Evolutionary conservation across 805 yeast genomes (phyloP).

Genomic region (Schizosaccharomyces lindneri): DNA sequence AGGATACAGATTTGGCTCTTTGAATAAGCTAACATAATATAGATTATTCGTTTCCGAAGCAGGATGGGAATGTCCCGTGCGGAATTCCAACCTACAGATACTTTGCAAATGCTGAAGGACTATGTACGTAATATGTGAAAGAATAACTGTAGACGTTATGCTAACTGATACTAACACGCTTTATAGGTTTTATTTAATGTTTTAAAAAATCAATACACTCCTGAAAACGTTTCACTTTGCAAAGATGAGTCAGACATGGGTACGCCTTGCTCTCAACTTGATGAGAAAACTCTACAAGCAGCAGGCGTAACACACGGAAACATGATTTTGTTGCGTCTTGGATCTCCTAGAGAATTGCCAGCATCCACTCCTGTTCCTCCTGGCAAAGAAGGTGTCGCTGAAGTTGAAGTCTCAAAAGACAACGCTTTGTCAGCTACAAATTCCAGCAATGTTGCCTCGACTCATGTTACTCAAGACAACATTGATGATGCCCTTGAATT

Average conservation of each 20-base stretch:
- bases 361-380: not conserved
- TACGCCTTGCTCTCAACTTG: not conserved
- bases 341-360: not conserved
- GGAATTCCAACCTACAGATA: conserved; percentile 21
- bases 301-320: not conserved
- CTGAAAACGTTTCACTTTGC: not conserved
- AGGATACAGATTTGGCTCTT: not conserved
- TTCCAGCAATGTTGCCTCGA: not conserved
- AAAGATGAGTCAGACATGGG: not conserved
- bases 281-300: not conserved
- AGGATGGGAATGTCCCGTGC: conserved; percentile 54
- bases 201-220: not conserved
- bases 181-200: not conserved
- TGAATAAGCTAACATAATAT: not conserved
- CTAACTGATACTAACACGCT: not conserved
- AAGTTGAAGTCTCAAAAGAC: not conserved
- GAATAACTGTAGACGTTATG: not conserved
- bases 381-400: not conserved
- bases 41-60: conserved; percentile 51
- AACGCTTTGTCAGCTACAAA: not conserved
- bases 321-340: not conserved
- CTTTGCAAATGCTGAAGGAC: conserved; percentile 22
- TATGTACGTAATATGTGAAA: conserved; percentile 5
- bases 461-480: conserved; percentile 21
- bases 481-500: conserved; percentile 45